phyloP scores from a whole-genome alignment of 495 filamentous ascomycete species.

The Aspergillus carlsbadensis region DNA sequence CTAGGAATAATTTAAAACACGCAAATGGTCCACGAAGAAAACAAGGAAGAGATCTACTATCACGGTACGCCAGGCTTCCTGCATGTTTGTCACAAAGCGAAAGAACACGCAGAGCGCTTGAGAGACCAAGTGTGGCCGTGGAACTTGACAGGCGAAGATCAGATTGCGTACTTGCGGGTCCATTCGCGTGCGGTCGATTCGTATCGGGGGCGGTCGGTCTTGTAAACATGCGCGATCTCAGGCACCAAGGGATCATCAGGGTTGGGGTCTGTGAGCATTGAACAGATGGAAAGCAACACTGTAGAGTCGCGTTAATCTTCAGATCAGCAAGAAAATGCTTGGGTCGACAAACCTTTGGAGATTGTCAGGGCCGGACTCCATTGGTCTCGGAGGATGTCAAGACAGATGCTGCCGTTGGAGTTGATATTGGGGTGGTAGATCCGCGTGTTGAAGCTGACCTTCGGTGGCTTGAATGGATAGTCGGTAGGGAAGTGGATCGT shows the following conservation, averaged over 20 bases:
- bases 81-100: slow-evolving; percentile 42
- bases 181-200: slow-evolving; percentile 97
- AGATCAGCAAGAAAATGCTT: background rate
- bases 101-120: slow-evolving; percentile 36
- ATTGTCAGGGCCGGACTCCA: slow-evolving; percentile 99
- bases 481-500: slow-evolving; percentile 98
- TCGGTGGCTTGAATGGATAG: slow-evolving; percentile 99
- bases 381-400: slow-evolving; percentile 97
- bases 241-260: slow-evolving; percentile 97
- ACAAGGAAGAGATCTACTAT: slow-evolving; percentile 43
- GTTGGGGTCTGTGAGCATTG: slow-evolving; percentile 99
- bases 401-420: slow-evolving; percentile 97
- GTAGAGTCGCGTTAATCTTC: background rate
- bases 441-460: slow-evolving; percentile 99
- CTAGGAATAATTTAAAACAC: slow-evolving; percentile 21
- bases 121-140: slow-evolving; percentile 29
- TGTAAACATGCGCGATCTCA: slow-evolving; percentile 99
- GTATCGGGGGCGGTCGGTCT: slow-evolving; percentile 93
- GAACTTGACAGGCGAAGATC: slow-evolving; percentile 32
- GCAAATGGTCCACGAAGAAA: slow-evolving; percentile 27
- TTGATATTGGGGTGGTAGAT: slow-evolving; percentile 99
- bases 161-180: slow-evolving; percentile 97
- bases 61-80: slow-evolving; percentile 49
- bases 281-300: slow-evolving; percentile 99
- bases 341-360: slow-evolving; percentile 77